Percentiles rank a stretch among this genome's conserved stretches.
These are phyloP conservation scores for Cryphonectria carpinicola DNA, from an alignment of 2,329 filamentous ascomycete species.

Conservation along the genomic window DNA sequence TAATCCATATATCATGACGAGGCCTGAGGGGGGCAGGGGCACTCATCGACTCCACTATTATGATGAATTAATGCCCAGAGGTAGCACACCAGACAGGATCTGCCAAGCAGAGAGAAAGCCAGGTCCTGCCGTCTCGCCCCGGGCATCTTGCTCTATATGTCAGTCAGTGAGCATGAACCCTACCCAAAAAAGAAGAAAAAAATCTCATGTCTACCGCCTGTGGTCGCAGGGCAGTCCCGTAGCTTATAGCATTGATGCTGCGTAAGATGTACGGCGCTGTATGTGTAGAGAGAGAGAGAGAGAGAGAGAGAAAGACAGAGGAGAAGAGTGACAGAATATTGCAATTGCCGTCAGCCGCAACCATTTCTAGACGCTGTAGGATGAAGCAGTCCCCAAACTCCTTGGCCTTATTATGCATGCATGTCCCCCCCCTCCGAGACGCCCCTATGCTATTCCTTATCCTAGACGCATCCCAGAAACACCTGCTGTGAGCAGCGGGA, in stretches of 20 bases:
- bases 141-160: too few species aligned
- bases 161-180: too few species aligned
- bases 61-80: constrained; percentile 24
- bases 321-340: background rate
- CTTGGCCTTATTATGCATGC: background rate
- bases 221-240: background rate
- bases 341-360: background rate
- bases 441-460: background rate
- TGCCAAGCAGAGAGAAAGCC: background rate
- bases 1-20: constrained; percentile 22
- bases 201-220: background rate
- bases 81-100: background rate
- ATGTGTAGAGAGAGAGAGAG: background rate
- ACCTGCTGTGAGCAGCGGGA: constrained; percentile 5
- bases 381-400: constrained; percentile 5
- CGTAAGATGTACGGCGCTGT: constrained; percentile 9
- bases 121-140: background rate
- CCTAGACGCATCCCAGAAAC: constrained; percentile 7
- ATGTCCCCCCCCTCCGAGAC: background rate
- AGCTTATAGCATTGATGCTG: constrained; percentile 8
- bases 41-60: constrained; percentile 29
- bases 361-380: constrained; percentile 1
- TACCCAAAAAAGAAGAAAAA: background rate
- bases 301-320: too few species aligned
- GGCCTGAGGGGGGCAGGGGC: background rate